Evolutionary conservation across 345 rosid species (phyloP), one percentile per base, ranked within the genome.

Genomic region (Hypericum androsaemum): DNA sequence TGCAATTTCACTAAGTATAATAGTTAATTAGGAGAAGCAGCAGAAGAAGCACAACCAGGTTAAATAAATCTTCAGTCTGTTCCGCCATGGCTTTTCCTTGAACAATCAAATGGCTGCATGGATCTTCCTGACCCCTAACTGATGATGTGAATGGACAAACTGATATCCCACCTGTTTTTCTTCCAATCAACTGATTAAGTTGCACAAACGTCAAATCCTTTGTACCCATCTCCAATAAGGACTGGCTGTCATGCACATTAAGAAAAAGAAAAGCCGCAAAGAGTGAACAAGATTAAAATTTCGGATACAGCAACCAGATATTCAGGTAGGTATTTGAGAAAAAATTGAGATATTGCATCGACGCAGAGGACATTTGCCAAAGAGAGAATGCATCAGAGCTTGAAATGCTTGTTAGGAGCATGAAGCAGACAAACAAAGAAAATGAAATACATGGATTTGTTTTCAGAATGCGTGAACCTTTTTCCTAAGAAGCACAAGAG

Each of bases 81-180:
- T 81, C 98, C 56, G 86, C 85, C 98, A 92, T 92, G 40, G 98
- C 81, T 72, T 92, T 92, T 63, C 98, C 98, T 61, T 90, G 86
- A 43, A 86, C 94, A 63, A 92, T 73, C 53, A 92, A 63, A 69
- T 77, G 86, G 70, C 88, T 83, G 54, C 81, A 80, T 37, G 88
- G 98, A 59, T 85, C 94, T 56, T 71, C 75, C 64, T 66, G 79
- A 32, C 90, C 97, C 39, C 77, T 70, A 41, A 92, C 54, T 17
- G 98, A 83, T 65, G 97, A 92, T 59, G 88, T 83, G 62, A 85
- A 79, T 51, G 97, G 97, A 71, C 81, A 92, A 63, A 92, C 82
- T 10, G 97, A 92, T 71, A 92, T 85, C 35, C 98, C 97, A 42
- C 97, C 98, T 13, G 98, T 92, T 79, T 88, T 92, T 76, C 95